Conservation (phyloP, 1,284 basidiomycete genomes). For the Ceratobasidium theobromae region DNA sequence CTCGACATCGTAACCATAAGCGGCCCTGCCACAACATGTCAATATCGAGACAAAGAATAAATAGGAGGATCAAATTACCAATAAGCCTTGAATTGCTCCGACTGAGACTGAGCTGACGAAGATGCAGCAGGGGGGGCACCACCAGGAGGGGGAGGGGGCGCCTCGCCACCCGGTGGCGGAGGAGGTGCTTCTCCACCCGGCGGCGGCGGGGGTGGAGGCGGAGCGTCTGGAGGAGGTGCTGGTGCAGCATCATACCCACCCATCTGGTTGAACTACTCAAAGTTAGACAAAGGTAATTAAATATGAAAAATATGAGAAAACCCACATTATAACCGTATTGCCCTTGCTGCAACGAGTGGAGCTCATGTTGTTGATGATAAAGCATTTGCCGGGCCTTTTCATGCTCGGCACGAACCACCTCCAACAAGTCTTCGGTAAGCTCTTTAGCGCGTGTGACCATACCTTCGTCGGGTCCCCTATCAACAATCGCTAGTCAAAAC, state of each 20-base stretch:
- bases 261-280: neutral
- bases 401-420: conserved; percentile 83
- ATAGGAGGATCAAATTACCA: conserved; percentile 39
- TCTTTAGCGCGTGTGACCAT: conserved; percentile 86
- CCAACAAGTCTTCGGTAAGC: conserved; percentile 84
- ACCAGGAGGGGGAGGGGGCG: conserved; percentile 42
- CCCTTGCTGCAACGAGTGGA: conserved; percentile 75
- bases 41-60: conserved; percentile 4
- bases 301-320: neutral
- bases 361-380: conserved; percentile 75
- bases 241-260: conserved; percentile 47
- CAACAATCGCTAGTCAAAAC: neutral
- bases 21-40: conserved; percentile 57
- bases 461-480: conserved; percentile 82
- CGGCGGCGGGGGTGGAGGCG: conserved; percentile 56
- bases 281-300: neutral
- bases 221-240: conserved; percentile 48
- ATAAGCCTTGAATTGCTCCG: conserved; percentile 47
- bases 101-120: conserved; percentile 43
- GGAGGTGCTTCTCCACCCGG: conserved; percentile 57
- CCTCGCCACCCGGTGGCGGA: conserved; percentile 52
- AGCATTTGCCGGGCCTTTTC: conserved; percentile 68
- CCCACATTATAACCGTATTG: conserved; percentile 66
- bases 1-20: conserved; percentile 88
- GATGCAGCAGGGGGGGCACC: conserved; percentile 46